Percentiles rank a stretch among this genome's conserved stretches.
Evolutionary conservation across 352 stramenopile genomes (phyloP).

Genomic region (Thalassiosira exigua): DNA sequence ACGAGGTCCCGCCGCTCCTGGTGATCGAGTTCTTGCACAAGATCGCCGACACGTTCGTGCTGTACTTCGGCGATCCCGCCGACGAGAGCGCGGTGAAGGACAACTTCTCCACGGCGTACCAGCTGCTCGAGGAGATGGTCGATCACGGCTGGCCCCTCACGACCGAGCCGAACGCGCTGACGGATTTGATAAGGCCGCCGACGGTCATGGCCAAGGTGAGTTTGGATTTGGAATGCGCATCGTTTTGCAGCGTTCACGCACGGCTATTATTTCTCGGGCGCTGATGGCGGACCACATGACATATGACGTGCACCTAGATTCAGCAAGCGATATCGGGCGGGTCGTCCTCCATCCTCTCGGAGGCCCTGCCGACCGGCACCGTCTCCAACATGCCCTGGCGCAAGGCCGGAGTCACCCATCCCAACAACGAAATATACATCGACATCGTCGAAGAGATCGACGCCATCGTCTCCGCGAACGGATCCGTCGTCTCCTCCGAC

Average conservation of each 20-base stretch:
- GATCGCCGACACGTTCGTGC: constrained; percentile 93
- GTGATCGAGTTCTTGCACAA: constrained; percentile 97
- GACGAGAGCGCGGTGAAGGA: constrained; percentile 97
- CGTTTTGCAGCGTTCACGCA: background rate
- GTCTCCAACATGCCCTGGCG: constrained; percentile 99
- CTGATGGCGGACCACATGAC: constrained; percentile 10
- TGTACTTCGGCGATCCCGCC: constrained; percentile 95
- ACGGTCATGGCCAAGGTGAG: constrained; percentile 89
- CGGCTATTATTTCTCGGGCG: background rate
- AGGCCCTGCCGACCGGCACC: constrained; percentile 92
- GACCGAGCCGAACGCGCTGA: constrained; percentile 96
- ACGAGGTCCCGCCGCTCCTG: constrained; percentile 89
- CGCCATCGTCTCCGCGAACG: constrained; percentile 92
- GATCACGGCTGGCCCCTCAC: constrained; percentile 97
- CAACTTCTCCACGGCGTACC: constrained; percentile 97
- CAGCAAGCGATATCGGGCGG: constrained; percentile 85
- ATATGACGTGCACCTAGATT: constrained; percentile 39
- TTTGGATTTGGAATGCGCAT: too few relatives aligned
- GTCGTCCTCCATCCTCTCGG: constrained; percentile 86
- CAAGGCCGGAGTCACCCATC: constrained; percentile 94
- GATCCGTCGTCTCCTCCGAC: constrained; percentile 92
- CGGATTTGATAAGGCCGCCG: constrained; percentile 95
- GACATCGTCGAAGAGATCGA: constrained; percentile 98
- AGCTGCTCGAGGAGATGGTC: constrained; percentile 93
- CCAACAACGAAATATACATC: constrained; percentile 98